phyloP scores from a whole-genome alignment of 805 yeast species.

The Jamesozyma rosinii region DNA sequence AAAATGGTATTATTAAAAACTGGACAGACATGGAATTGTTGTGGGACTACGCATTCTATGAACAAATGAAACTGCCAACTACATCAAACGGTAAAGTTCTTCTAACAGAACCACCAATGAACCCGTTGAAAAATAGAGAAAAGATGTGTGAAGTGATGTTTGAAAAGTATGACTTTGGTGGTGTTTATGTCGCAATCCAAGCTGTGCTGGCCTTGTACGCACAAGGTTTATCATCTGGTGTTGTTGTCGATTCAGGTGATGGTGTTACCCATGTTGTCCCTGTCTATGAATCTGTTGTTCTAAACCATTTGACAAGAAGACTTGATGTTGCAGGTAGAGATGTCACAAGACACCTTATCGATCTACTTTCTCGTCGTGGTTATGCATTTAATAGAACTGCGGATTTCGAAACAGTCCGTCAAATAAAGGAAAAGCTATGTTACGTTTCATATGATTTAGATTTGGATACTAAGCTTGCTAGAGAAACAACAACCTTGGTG shows the following conservation, averaged over 20 bases:
- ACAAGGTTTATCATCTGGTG: conserved; percentile 93
- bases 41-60: conserved; percentile 96
- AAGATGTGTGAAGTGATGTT: conserved; percentile 91
- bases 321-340: conserved; percentile 97
- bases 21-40: conserved; percentile 99
- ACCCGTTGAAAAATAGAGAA: conserved; percentile 85
- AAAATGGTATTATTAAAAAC: conserved; percentile 90
- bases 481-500: conserved; percentile 91
- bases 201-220: conserved; percentile 97
- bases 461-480: conserved; percentile 75
- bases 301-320: conserved; percentile 85
- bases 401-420: conserved; percentile 96
- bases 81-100: conserved; percentile 71
- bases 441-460: conserved; percentile 92
- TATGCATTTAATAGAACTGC: conserved; percentile 98
- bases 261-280: conserved; percentile 93
- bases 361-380: conserved; percentile 84
- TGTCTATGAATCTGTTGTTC: conserved; percentile 93
- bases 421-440: conserved; percentile 91
- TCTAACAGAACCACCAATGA: conserved; percentile 96
- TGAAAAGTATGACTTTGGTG: conserved; percentile 84
- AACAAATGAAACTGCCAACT: conserved; percentile 72
- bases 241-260: conserved; percentile 97
- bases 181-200: conserved; percentile 92
- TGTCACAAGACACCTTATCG: conserved; percentile 92